These are phyloP conservation scores for Anethum foeniculum DNA, from an alignment of 140 eudicot genomes.

Conservation along the genomic window DNA sequence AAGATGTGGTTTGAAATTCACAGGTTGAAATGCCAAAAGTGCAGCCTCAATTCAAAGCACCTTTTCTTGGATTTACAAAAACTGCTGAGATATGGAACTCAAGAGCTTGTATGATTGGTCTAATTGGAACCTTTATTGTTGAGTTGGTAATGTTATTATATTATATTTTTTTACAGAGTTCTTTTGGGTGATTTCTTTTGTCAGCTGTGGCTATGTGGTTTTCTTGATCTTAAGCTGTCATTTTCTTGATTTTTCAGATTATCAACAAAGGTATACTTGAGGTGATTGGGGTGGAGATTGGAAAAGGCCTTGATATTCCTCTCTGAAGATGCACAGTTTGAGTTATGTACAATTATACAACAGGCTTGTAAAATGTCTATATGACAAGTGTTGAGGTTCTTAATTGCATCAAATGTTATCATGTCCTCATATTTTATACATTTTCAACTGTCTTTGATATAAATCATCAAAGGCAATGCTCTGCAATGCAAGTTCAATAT, in stretches of 20 bases:
- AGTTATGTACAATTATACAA: neutral
- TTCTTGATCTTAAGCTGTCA: conserved; percentile 3
- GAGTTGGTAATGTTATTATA: neutral
- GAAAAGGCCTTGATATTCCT: conserved; percentile 92
- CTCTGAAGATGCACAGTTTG: conserved; percentile 33
- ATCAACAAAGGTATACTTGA: conserved; percentile 86
- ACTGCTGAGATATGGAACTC: conserved; percentile 95
- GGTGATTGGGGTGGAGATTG: conserved; percentile 75
- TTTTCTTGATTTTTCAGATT: conserved; percentile 38
- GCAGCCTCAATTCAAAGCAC: conserved; percentile 58
- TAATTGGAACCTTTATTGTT: conserved; percentile 35
- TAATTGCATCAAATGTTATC: neutral
- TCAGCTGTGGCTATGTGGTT: neutral
- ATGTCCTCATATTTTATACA: neutral
- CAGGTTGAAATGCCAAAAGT: conserved; percentile 77
- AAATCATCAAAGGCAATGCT: neutral
- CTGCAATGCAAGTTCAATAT: neutral
- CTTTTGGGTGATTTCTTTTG: neutral
- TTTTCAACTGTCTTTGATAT: neutral
- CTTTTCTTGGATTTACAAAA: conserved; percentile 80
- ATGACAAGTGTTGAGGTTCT: neutral
- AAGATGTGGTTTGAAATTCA: conserved; percentile 4
- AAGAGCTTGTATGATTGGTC: conserved; percentile 96
- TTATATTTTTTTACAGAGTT: neutral
- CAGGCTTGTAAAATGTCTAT: neutral